A percentile compares a stretch with the other conserved stretches of the same genome.
These are phyloP conservation scores for Monosporozyma siamensis DNA, from an alignment of 805 yeast species.

Conservation along the genomic window DNA sequence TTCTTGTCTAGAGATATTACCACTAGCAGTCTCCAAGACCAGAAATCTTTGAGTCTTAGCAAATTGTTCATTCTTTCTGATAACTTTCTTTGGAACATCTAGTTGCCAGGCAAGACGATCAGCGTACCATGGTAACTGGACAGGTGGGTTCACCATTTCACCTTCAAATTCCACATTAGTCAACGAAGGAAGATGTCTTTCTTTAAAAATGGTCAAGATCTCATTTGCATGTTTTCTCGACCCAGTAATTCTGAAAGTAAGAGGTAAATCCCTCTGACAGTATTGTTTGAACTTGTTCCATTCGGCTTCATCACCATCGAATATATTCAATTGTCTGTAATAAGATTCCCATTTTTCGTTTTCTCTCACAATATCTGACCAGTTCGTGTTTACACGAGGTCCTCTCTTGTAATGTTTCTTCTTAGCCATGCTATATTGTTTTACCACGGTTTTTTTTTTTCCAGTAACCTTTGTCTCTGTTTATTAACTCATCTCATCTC, in stretches of 20 bases:
- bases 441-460: too few relatives aligned
- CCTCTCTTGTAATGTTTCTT: slow-evolving; percentile 3
- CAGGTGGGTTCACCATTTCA: slow-evolving; percentile 60
- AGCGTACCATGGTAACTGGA: slow-evolving; percentile 78
- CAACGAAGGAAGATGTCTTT: slow-evolving; percentile 63
- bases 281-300: slow-evolving; percentile 69
- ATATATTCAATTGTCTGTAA: slow-evolving; percentile 59
- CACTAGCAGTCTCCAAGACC: slow-evolving; percentile 91
- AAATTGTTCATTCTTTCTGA: slow-evolving; percentile 78
- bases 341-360: slow-evolving; percentile 83
- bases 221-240: slow-evolving; percentile 76
- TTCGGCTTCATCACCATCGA: slow-evolving; percentile 52
- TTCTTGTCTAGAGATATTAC: slow-evolving; percentile 92
- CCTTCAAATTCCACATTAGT: slow-evolving; percentile 63
- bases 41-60: slow-evolving; percentile 81
- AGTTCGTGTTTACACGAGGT: slow-evolving; percentile 34
- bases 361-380: slow-evolving; percentile 66
- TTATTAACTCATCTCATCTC: neutral
- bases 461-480: neutral
- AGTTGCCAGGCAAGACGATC: slow-evolving; percentile 84
- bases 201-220: slow-evolving; percentile 58
- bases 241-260: slow-evolving; percentile 93
- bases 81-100: slow-evolving; percentile 84
- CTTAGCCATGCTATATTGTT: slow-evolving; percentile 2
- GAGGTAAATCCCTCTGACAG: slow-evolving; percentile 73